These are phyloP conservation scores for Aspergillus pseudonomiae DNA, from an alignment of 2,329 filamentous ascomycete genomes.

Conservation along the genomic window DNA sequence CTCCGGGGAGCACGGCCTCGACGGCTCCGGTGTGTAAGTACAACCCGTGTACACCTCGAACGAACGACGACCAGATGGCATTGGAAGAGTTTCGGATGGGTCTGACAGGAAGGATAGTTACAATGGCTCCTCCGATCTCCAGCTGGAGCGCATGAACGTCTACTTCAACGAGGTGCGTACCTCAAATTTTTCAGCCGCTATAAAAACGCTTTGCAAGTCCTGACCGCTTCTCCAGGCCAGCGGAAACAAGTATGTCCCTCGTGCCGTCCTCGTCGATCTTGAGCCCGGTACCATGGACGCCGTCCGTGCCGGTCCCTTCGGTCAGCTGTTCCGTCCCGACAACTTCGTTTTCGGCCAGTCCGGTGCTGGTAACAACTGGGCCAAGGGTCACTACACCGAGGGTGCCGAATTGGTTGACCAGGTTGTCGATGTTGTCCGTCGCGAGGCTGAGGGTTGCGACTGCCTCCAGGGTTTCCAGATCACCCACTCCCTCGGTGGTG, in stretches of 20 bases:
- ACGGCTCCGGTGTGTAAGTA: constrained; percentile 92
- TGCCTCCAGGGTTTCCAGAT: constrained; percentile 99
- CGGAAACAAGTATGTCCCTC: constrained; percentile 98
- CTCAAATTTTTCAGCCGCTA: neutral
- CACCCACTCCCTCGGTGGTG: constrained; percentile 99
- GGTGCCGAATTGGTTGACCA: constrained; percentile 98
- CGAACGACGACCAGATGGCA: neutral
- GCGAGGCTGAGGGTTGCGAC: constrained; percentile 98
- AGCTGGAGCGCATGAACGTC: constrained; percentile 99
- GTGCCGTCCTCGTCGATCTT: constrained; percentile 98
- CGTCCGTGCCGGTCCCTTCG: constrained; percentile 96
- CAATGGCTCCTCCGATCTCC: constrained; percentile 97
- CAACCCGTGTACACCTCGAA: constrained; percentile 12
- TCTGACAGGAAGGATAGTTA: constrained; percentile 62
- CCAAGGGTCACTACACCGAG: constrained; percentile 99
- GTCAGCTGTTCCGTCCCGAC: constrained; percentile 98
- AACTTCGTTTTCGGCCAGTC: constrained; percentile 99
- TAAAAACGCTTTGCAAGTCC: neutral
- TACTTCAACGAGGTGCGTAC: constrained; percentile 88
- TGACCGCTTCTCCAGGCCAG: constrained; percentile 47
- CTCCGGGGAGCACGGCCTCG: constrained; percentile 91
- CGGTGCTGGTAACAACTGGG: constrained; percentile 99
- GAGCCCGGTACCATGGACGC: constrained; percentile 99
- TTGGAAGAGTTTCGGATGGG: constrained; percentile 16
- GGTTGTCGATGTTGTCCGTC: constrained; percentile 96